A percentile compares a stretch with the other conserved stretches of the same genome.
These are phyloP conservation scores for Panaeolus cyanescens DNA, from an alignment of 768 basidiomycete species.

Conservation along the genomic window DNA sequence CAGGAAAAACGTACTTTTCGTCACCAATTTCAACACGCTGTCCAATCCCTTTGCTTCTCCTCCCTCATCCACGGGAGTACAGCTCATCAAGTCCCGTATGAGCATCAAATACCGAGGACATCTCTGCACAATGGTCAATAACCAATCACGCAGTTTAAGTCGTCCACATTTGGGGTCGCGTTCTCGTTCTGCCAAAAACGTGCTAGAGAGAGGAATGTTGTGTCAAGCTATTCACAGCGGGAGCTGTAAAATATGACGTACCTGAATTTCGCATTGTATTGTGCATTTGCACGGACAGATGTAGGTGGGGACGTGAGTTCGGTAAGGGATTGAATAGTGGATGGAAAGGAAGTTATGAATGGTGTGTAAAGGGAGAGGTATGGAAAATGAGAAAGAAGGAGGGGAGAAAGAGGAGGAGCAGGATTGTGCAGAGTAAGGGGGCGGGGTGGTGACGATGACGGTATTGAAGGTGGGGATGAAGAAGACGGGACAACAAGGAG, in stretches of 20 bases:
- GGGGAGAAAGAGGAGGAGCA: constrained; percentile 32
- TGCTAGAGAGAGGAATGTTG: constrained; percentile 46
- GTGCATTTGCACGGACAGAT: constrained; percentile 34
- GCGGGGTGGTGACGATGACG: constrained; percentile 4
- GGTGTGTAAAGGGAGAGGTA: constrained; percentile 88
- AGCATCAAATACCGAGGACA: constrained; percentile 86
- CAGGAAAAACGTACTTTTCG: background rate
- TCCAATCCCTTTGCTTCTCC: background rate
- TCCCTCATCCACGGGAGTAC: constrained; percentile 40
- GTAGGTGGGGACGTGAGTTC: constrained; percentile 51
- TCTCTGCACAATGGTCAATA: constrained; percentile 84
- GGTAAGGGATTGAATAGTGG: constrained; percentile 59
- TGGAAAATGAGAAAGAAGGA: constrained; percentile 81
- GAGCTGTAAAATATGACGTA: too few species aligned
- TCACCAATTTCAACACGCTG: background rate
- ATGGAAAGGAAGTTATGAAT: constrained; percentile 78
- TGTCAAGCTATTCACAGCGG: too few species aligned
- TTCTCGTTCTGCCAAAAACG: background rate
- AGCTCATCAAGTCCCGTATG: constrained; percentile 77
- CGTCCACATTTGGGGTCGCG: constrained; percentile 50
- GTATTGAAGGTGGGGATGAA: constrained; percentile 7
- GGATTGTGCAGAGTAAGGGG: constrained; percentile 7
- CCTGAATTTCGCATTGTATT: constrained; percentile 57
- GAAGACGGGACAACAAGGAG: constrained; percentile 29
- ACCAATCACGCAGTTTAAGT: constrained; percentile 81